Percentiles rank a stretch among this genome's conserved stretches.
Conservation (phyloP, 2,329 filamentous ascomycete species). For the Clarireedia sp. region DNA sequence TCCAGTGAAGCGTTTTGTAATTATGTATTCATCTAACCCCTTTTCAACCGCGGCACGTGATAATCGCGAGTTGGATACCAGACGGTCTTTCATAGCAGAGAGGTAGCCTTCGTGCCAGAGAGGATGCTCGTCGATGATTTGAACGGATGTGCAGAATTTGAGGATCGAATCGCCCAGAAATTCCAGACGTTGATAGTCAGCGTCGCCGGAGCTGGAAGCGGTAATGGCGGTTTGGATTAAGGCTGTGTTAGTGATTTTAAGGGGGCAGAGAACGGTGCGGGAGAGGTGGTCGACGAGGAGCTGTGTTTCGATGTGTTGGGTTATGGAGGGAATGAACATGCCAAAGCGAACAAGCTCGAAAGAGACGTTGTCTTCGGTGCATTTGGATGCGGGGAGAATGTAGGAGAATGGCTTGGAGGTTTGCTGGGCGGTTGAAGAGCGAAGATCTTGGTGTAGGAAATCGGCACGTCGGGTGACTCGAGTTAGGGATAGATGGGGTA, state of each 20-base stretch:
- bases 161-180: constrained; percentile 80
- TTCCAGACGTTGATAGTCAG: constrained; percentile 77
- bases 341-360: constrained; percentile 36
- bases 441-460: constrained; percentile 42
- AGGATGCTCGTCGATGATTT: constrained; percentile 51
- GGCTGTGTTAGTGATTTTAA: constrained; percentile 46
- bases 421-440: background rate
- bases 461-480: constrained; percentile 49
- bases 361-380: constrained; percentile 42
- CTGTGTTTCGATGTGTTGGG: constrained; percentile 58
- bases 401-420: constrained; percentile 32
- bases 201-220: constrained; percentile 47
- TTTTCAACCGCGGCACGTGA: constrained; percentile 52
- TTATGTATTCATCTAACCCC: constrained; percentile 65
- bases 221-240: constrained; percentile 64
- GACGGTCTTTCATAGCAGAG: constrained; percentile 55
- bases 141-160: constrained; percentile 63
- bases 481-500: constrained; percentile 41
- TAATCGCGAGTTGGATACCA: constrained; percentile 71
- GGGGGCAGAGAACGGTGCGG: constrained; percentile 41
- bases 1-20: constrained; percentile 59
- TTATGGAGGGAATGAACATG: constrained; percentile 63
- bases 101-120: constrained; percentile 72
- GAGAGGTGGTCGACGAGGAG: constrained; percentile 56
- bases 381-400: constrained; percentile 40